phyloP scores from a whole-genome alignment of 768 basidiomycete genomes.

The Xerocomellus intermedius region DNA sequence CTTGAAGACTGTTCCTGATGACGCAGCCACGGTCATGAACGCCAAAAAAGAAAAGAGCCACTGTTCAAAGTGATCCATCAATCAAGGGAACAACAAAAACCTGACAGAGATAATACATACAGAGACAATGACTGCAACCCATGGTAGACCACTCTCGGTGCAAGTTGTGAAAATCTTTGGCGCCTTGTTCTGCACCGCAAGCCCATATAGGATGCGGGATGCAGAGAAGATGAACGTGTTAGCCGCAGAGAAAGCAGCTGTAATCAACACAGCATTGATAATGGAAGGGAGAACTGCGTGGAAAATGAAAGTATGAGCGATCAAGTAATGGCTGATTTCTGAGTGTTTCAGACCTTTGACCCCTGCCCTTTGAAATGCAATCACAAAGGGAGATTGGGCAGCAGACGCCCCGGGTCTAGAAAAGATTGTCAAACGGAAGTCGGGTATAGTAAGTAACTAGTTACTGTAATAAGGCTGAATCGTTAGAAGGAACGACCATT shows the following conservation, averaged over 20 bases:
- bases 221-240: conserved; percentile 45
- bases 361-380: conserved; percentile 72
- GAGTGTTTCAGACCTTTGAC: conserved; percentile 47
- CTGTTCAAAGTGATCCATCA: conserved; percentile 2
- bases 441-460: not conserved
- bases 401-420: conserved; percentile 36
- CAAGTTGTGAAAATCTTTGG: conserved; percentile 48
- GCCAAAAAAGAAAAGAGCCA: conserved; percentile 47
- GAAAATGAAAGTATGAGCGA: not conserved
- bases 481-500: conserved; percentile 74
- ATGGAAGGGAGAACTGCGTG: conserved; percentile 55
- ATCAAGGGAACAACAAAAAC: conserved; percentile 16
- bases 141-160: conserved; percentile 52
- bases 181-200: conserved; percentile 50
- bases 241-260: conserved; percentile 70
- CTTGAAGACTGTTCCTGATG: conserved; percentile 42
- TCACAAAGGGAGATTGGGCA: conserved; percentile 81
- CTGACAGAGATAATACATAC: conserved; percentile 16
- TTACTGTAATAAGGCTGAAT: conserved; percentile 48
- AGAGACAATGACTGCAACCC: conserved; percentile 33
- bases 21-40: conserved; percentile 65
- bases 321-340: conserved; percentile 5
- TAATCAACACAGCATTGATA: conserved; percentile 71
- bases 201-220: conserved; percentile 43
- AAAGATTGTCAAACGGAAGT: not conserved